Conservation (phyloP, 2,329 filamentous ascomycete genomes). For the Ceratocystis ficicola region DNA sequence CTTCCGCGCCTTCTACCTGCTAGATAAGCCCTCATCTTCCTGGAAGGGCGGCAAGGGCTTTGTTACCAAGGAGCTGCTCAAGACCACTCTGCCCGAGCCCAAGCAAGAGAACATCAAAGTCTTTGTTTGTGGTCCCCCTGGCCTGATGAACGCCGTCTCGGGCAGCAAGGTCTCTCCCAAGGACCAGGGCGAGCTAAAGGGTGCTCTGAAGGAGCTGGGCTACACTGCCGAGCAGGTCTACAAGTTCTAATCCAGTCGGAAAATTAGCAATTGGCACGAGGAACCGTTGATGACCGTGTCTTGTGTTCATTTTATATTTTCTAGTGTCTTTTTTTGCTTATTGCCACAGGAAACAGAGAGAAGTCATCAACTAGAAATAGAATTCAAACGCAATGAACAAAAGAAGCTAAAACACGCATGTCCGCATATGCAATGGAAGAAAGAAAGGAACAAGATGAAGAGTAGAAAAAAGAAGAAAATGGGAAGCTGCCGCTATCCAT, state of each 20-base stretch:
- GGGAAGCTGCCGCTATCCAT: slow-evolving; percentile 3
- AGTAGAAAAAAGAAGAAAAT: background rate
- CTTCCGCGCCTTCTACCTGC: slow-evolving; percentile 88
- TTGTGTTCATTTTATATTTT: background rate
- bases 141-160: slow-evolving; percentile 84
- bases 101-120: slow-evolving; percentile 89
- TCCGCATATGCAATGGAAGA: slow-evolving; percentile 1
- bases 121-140: slow-evolving; percentile 89
- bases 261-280: no score
- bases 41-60: slow-evolving; percentile 69
- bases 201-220: slow-evolving; percentile 71
- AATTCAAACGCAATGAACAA: slow-evolving; percentile 10
- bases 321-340: background rate
- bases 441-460: background rate
- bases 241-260: slow-evolving; percentile 55
- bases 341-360: background rate
- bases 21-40: slow-evolving; percentile 69
- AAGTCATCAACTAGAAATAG: slow-evolving; percentile 8
- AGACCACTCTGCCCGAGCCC: slow-evolving; percentile 87
- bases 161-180: slow-evolving; percentile 81
- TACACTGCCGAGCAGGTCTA: slow-evolving; percentile 65
- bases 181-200: slow-evolving; percentile 84
- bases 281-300: background rate
- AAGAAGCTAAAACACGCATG: slow-evolving; percentile 4
- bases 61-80: slow-evolving; percentile 83